Base-by-base conservation (phyloP, 2,329 filamentous ascomycete species). In the Clarireedia monteithiana region DNA sequence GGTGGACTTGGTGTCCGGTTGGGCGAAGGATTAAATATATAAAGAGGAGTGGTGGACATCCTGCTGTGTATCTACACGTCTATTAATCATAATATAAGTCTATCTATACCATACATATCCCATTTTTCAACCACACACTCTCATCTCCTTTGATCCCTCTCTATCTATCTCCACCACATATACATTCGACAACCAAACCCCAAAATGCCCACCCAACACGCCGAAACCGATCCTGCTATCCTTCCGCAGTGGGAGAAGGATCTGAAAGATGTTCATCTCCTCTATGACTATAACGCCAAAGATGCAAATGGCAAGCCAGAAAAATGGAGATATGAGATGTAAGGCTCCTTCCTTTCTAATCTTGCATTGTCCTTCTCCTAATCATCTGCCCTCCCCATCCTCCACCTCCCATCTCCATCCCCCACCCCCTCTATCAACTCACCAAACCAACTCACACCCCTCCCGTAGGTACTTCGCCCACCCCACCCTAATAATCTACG, bases 311-410 rank as follows among this genome's bases (percentile, higher is more conserved):
- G 78, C 9, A 76, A 76, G 5, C 74, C 77, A 0, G 77, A 81
- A 51, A 82, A 80, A 64, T 83, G 80, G 81, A 74, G 77, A 1
- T 83, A 83, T 61, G 80, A 83, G 58, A 75, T 83, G 64, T 83
- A 51, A 51, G 7, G 27, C 27, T 3, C 7, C 10, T 9, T 27
- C 26, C 26, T 7, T 27, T 7, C 26, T 7, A 7, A 7, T 27
- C 26, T 27, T 7, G 4, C 26, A 7, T 27, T 7, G 1, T 27
- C 26, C 26, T 7, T 27, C 26, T 27, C 26, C 27, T 20, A 20
- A 20, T 20, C 27, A 7, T 9, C 27, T 10, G 5, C 27, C 4
- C 6, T 30, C 6, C 6, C 27, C 27, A 20, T 20, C 27, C 3
- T 9, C 10, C 6, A n/a, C 7, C 24, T 1, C 20, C 15, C 44